These are phyloP conservation scores for Rhytidhysteron rufulum DNA, from an alignment of 2,329 filamentous ascomycete genomes.

Conservation along the genomic window DNA sequence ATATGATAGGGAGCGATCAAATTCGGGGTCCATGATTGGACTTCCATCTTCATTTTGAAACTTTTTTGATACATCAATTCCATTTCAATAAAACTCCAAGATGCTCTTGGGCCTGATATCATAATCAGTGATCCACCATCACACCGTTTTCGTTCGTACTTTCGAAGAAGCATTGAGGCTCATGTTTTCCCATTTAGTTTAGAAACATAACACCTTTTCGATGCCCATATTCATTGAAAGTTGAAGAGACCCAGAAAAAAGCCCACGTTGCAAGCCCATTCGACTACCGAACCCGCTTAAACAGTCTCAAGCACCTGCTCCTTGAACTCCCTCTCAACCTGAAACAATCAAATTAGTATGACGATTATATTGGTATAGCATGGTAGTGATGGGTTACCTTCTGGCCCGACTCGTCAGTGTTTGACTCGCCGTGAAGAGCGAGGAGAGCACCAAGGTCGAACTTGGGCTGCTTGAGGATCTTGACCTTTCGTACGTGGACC, in stretches of 20 bases:
- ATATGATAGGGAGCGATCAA: too few relatives aligned
- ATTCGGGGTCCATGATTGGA: too few relatives aligned
- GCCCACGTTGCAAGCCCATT: conserved; percentile 27
- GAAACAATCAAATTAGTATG: conserved; percentile 3
- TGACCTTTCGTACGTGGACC: conserved; percentile 99
- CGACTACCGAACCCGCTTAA: conserved; percentile 54
- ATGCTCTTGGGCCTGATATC: too few relatives aligned
- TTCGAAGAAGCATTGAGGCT: conserved; percentile 31
- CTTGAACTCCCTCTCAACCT: conserved; percentile 93
- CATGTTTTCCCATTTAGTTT: conserved; percentile 38
- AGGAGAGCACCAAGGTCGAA: conserved; percentile 97
- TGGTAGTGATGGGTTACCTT: conserved; percentile 58
- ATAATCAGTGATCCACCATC: too few relatives aligned
- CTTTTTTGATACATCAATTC: too few relatives aligned
- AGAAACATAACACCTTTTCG: conserved; percentile 42
- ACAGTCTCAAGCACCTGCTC: conserved; percentile 92
- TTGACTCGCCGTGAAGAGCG: conserved; percentile 95
- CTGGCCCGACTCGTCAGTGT: conserved; percentile 92
- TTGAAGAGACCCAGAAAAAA: conserved; percentile 34
- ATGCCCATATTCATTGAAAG: conserved; percentile 40
- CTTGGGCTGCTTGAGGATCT: conserved; percentile 97
- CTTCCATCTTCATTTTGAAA: too few relatives aligned
- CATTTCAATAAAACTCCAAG: too few relatives aligned
- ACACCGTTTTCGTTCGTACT: too few relatives aligned
- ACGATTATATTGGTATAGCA: neutral